Conservation (phyloP, 1,284 basidiomycete species). For the Fomitopsis pinicola region DNA sequence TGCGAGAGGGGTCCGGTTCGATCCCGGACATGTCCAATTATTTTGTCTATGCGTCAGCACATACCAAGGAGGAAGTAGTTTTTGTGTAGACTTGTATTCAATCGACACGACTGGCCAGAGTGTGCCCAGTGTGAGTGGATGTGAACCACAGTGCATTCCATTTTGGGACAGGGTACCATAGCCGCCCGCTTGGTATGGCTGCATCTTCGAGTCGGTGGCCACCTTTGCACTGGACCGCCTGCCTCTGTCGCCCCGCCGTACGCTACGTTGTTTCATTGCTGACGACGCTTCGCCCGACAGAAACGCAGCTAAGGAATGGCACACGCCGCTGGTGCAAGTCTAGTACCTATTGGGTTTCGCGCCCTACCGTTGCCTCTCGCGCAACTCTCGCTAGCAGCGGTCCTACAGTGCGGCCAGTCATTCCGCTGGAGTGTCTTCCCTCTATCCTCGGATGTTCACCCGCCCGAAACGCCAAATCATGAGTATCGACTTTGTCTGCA, state of each 20-base stretch:
- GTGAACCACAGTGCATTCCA: too few relatives aligned
- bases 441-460: constrained; percentile 24
- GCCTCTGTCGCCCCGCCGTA: too few relatives aligned
- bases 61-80: too few relatives aligned
- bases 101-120: too few relatives aligned
- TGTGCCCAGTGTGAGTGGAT: too few relatives aligned
- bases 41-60: neutral
- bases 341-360: constrained; percentile 36
- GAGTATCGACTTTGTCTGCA: constrained; percentile 75
- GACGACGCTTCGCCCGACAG: neutral
- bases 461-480: constrained; percentile 29
- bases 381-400: constrained; percentile 68
- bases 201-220: too few relatives aligned
- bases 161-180: too few relatives aligned
- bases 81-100: too few relatives aligned
- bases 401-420: constrained; percentile 77
- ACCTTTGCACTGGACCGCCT: too few relatives aligned
- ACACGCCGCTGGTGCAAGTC: neutral
- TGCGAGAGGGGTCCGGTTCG: constrained; percentile 9
- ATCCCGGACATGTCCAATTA: constrained; percentile 5
- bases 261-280: too few relatives aligned
- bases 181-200: too few relatives aligned
- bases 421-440: constrained; percentile 71
- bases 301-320: neutral
- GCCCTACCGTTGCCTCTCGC: constrained; percentile 53